Percentiles rank a stretch among this genome's conserved stretches.
Evolutionary conservation across 2,329 filamentous ascomycete genomes (phyloP).

Genomic region (Daldinia eschscholtzii): DNA sequence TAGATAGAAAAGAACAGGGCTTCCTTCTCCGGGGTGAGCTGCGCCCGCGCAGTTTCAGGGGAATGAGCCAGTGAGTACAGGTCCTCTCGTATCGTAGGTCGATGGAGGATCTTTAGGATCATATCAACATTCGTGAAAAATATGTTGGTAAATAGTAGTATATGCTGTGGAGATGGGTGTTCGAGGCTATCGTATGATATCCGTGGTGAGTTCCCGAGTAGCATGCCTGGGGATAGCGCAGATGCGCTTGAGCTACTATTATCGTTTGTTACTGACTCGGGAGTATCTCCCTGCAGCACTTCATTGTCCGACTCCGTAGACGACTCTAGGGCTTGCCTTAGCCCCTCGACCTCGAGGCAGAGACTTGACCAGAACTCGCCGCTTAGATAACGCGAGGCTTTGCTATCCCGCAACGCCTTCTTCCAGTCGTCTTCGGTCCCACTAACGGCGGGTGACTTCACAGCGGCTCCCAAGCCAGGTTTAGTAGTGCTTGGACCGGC

Average conservation of each 20-base stretch:
- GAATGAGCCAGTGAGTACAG: slow-evolving; percentile 55
- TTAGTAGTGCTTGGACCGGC: not conserved
- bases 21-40: slow-evolving; percentile 48
- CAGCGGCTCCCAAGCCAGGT: not conserved
- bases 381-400: slow-evolving; percentile 57
- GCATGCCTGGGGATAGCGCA: slow-evolving; percentile 40
- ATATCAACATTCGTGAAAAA: slow-evolving; percentile 60
- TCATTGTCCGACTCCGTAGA: slow-evolving; percentile 58
- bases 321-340: slow-evolving; percentile 60
- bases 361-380: slow-evolving; percentile 61
- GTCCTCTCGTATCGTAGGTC: slow-evolving; percentile 54
- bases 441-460: not conserved
- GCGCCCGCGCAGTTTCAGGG: slow-evolving; percentile 37
- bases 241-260: slow-evolving; percentile 20
- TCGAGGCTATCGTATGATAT: slow-evolving; percentile 18
- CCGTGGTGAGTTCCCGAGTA: slow-evolving; percentile 48
- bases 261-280: slow-evolving; percentile 38
- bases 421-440: slow-evolving; percentile 22
- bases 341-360: slow-evolving; percentile 60
- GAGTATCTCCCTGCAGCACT: slow-evolving; percentile 44
- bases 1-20: slow-evolving; percentile 60
- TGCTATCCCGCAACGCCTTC: slow-evolving; percentile 25
- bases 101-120: slow-evolving; percentile 60
- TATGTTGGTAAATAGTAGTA: slow-evolving; percentile 54
- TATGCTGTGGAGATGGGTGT: slow-evolving; percentile 57